These are phyloP conservation scores for Jatropha curcas DNA, from an alignment of 345 rosid genomes.

Conservation along the genomic window DNA sequence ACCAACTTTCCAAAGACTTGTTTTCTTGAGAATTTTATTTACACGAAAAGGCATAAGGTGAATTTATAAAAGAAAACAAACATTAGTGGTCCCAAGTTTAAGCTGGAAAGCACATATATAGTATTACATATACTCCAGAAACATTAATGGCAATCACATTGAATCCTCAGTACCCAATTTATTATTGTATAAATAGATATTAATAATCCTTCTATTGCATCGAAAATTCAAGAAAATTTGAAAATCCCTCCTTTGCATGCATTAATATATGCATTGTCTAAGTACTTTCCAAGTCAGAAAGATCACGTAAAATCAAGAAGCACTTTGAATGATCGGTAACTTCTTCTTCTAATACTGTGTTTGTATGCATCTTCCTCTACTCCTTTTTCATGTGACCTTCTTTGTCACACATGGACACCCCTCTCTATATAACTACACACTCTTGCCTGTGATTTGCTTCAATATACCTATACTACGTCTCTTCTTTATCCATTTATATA, in stretches of 20 bases:
- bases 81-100: slow-evolving; percentile 1
- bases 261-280: neutral
- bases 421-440: neutral
- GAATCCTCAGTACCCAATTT: slow-evolving; percentile 29
- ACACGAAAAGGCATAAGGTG: too few relatives aligned
- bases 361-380: too few relatives aligned
- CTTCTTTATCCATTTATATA: slow-evolving; percentile 26
- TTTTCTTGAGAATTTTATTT: too few relatives aligned
- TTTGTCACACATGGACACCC: slow-evolving; percentile 23
- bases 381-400: slow-evolving; percentile 66
- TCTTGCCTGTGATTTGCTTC: slow-evolving; percentile 78
- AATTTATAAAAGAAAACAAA: too few relatives aligned
- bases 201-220: neutral
- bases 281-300: slow-evolving; percentile 12
- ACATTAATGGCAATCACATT: slow-evolving; percentile 50
- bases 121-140: neutral
- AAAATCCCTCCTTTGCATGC: slow-evolving; percentile 29
- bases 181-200: too few relatives aligned
- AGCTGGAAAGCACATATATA: neutral
- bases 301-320: slow-evolving; percentile 40
- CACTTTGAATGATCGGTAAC: slow-evolving; percentile 29
- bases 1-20: too few relatives aligned
- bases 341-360: too few relatives aligned
- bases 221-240: slow-evolving; percentile 7
- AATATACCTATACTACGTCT: slow-evolving; percentile 38